A percentile compares a stretch with the other conserved stretches of the same genome.
Evolutionary conservation across 179 eudicot genomes (phyloP).

Genomic region (Carnegiea gigantea): DNA sequence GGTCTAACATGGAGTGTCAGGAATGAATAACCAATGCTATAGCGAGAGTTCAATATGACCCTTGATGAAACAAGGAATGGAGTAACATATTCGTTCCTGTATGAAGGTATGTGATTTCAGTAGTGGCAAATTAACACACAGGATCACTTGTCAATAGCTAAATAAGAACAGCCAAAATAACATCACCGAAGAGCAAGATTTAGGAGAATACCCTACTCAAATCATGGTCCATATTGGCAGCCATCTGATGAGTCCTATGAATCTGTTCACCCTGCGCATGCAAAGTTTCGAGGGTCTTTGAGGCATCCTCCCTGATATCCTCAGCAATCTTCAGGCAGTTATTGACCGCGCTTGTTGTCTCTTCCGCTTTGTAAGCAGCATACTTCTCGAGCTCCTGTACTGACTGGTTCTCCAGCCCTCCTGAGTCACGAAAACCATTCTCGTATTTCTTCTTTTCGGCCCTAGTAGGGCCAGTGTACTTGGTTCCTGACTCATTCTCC

Average conservation of each 20-base stretch:
- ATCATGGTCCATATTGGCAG: slow-evolving; percentile 71
- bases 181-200: background rate
- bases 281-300: slow-evolving; percentile 78
- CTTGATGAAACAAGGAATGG: background rate
- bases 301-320: slow-evolving; percentile 75
- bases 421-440: slow-evolving; percentile 34
- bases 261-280: slow-evolving; percentile 97
- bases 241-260: slow-evolving; percentile 79
- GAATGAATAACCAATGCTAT: no score
- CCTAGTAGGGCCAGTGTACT: slow-evolving; percentile 15
- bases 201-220: slow-evolving; percentile 61
- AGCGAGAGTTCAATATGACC: background rate
- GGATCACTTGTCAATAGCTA: no score
- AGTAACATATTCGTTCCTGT: background rate
- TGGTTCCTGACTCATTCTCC: slow-evolving; percentile 13
- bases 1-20: no score
- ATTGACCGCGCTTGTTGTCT: slow-evolving; percentile 69
- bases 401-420: slow-evolving; percentile 72
- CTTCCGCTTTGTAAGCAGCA: slow-evolving; percentile 73
- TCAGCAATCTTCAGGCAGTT: slow-evolving; percentile 81
- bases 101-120: background rate
- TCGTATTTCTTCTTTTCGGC: slow-evolving; percentile 32
- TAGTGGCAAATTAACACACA: no score
- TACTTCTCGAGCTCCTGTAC: slow-evolving; percentile 77
- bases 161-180: background rate